Evolutionary conservation across 2,329 filamentous ascomycete species (phyloP).

Genomic region (Aspergillus eucalypticola): DNA sequence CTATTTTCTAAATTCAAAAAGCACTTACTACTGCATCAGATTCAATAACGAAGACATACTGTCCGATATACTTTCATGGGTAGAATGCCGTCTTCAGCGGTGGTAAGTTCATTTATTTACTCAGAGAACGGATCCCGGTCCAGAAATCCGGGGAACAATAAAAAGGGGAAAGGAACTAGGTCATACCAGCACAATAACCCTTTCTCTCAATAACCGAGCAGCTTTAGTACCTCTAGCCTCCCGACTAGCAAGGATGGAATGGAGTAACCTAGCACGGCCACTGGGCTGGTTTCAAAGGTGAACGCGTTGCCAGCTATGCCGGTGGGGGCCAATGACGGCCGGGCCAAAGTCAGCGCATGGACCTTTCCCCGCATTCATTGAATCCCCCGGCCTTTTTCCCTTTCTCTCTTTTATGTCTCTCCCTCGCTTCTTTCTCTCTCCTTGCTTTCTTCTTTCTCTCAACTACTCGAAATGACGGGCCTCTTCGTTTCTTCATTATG

Average conservation of each 20-base stretch:
- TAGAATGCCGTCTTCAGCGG: too few relatives aligned
- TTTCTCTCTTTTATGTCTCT: background rate
- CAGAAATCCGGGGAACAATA: too few relatives aligned
- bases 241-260: background rate
- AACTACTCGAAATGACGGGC: background rate
- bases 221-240: background rate
- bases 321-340: conserved; percentile 4
- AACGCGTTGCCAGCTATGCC: background rate
- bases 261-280: background rate
- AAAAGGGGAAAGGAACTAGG: too few relatives aligned
- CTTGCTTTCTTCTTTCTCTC: background rate
- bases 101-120: too few relatives aligned
- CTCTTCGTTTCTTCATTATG: background rate
- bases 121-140: too few relatives aligned
- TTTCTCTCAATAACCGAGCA: background rate
- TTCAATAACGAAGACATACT: too few relatives aligned
- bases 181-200: background rate
- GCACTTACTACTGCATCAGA: too few relatives aligned
- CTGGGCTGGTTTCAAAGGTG: background rate
- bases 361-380: conserved; percentile 14
- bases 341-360: conserved; percentile 8
- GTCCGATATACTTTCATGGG: too few relatives aligned
- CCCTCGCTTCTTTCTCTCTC: background rate
- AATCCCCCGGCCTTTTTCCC: background rate
- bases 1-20: too few relatives aligned